phyloP scores from a whole-genome alignment of 345 rosid species.

The Eucalyptus decipiens region DNA sequence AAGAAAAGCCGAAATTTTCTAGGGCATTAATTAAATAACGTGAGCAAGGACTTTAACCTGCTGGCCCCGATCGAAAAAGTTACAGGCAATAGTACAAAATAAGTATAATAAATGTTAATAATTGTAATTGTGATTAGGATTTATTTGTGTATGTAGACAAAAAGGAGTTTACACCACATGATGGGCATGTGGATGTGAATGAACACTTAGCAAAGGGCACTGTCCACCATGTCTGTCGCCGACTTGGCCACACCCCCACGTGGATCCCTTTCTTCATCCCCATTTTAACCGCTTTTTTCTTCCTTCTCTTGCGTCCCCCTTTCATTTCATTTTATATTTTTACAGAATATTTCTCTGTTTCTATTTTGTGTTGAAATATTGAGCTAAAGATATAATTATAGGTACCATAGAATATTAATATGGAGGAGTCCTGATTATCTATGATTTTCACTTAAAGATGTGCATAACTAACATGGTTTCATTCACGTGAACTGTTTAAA shows the following conservation, averaged over 20 bases:
- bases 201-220: not conserved
- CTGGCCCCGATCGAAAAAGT: not conserved
- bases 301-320: not conserved
- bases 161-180: not conserved
- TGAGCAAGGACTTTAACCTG: not conserved
- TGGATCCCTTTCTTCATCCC: not conserved
- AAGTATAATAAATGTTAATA: not conserved
- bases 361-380: not conserved
- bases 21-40: not conserved
- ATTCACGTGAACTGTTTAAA: not conserved
- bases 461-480: not conserved
- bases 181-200: not conserved
- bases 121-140: not conserved
- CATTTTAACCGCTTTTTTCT: not conserved
- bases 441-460: not conserved
- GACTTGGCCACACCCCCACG: not conserved
- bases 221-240: not conserved
- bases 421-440: not conserved
- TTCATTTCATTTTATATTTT: not conserved
- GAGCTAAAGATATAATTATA: not conserved
- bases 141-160: not conserved
- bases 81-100: not conserved
- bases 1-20: not conserved
- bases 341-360: not conserved
- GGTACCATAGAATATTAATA: not conserved